Evolutionary conservation across 176 grass and related monocot genomes (phyloP), one percentile per base, ranked within the genome.

Genomic region (Microstegium vimineum): DNA sequence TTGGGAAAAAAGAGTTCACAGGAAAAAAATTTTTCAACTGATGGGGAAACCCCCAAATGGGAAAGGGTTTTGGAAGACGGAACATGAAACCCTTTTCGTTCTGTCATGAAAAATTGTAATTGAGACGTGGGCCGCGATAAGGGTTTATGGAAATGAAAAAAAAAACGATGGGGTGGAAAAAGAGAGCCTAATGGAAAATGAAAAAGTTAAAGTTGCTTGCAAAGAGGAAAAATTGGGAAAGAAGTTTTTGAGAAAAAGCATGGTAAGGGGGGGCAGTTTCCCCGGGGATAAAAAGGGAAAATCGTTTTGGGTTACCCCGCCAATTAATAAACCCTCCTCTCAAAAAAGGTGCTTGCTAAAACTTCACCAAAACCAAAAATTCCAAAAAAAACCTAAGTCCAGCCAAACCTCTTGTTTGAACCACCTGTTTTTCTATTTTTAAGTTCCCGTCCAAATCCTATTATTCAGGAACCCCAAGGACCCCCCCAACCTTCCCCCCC

Each of bases 41-140:
- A 37, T 37, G 36, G 36, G 36, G 36, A n/a, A n/a, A n/a, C n/a
- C n/a, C n/a, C n/a, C n/a, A 37, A 37, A 37, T 37, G 36, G 60
- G 87, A 85, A 73, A 82, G 57, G 56, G 11, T 4, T 77, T 54
- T 78, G 40, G 37, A 64, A 40, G 52, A 88, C 41, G 66, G 11
- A 81, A 38, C 32, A 35, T 78, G n/a, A n/a, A n/a, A 8, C 22
- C 80, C 67, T 27, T 16, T 74, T 1, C 33, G 32, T 35, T 75
- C 35, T 67, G 57, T 11, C 2, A 81, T 69, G 62, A 75, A 47
- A 80, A 84, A 6, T 28, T 8, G 22, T 76, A 54, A 8, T 54
- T 47, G 3, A 75, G 22, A 81, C 3, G 65, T 84, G 4, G 51
- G 17, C 27, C 28, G 27, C 59, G 86, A 77, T 5, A n/a, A 83